Conservation (phyloP, 352 stramenopile species). For the Globisporangium splendens region DNA sequence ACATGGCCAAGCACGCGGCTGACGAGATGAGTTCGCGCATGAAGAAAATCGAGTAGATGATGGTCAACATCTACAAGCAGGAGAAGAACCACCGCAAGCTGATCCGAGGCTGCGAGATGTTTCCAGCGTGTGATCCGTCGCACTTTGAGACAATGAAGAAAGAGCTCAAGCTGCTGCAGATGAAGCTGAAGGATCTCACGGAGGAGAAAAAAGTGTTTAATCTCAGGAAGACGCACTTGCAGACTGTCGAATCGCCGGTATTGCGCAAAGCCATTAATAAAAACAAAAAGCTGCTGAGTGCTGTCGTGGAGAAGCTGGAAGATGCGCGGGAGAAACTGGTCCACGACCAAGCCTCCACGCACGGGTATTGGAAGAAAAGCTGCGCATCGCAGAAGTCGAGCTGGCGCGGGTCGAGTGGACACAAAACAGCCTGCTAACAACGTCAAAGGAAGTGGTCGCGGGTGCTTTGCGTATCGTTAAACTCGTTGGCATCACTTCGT, state of each 20-base stretch:
- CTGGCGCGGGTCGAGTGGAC: slow-evolving; percentile 60
- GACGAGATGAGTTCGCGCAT: slow-evolving; percentile 72
- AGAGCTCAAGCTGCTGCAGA: slow-evolving; percentile 58
- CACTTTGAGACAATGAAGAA: slow-evolving; percentile 73
- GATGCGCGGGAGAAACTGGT: slow-evolving; percentile 53
- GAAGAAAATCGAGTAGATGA: slow-evolving; percentile 60
- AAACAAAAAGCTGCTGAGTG: slow-evolving; percentile 61
- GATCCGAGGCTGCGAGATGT: slow-evolving; percentile 59
- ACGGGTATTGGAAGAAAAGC: slow-evolving; percentile 60
- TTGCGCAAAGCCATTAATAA: slow-evolving; percentile 46
- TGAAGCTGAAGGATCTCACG: slow-evolving; percentile 65
- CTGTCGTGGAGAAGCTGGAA: slow-evolving; percentile 68
- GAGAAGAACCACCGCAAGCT: slow-evolving; percentile 72
- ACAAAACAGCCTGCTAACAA: slow-evolving; percentile 61
- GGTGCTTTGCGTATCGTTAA: slow-evolving; percentile 68
- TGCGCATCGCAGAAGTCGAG: slow-evolving; percentile 70
- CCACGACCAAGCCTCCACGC: slow-evolving; percentile 61
- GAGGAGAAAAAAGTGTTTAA: slow-evolving; percentile 67
- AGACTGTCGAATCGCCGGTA: slow-evolving; percentile 49
- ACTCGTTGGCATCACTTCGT: slow-evolving; percentile 72
- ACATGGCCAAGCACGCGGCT: slow-evolving; percentile 71
- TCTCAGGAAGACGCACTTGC: slow-evolving; percentile 58
- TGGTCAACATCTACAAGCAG: slow-evolving; percentile 62
- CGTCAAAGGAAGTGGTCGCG: slow-evolving; percentile 71
- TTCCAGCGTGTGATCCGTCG: slow-evolving; percentile 43